Evolutionary conservation across 2,329 filamentous ascomycete genomes (phyloP).

Genomic region (Alternaria conjuncta): DNA sequence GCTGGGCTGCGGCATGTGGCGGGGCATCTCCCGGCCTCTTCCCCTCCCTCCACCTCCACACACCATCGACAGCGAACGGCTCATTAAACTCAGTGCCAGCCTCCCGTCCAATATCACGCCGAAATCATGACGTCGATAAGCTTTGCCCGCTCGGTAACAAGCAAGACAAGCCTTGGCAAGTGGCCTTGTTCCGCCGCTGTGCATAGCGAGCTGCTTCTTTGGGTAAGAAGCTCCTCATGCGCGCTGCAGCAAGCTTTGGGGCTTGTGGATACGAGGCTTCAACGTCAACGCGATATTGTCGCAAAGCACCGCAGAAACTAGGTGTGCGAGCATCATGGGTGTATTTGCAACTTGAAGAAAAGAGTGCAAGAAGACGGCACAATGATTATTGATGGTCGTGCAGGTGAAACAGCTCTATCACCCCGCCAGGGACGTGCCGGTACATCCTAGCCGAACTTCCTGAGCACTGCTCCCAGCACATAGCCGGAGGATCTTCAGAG

Average conservation of each 20-base stretch:
- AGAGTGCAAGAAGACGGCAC: background rate
- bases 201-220: conserved; percentile 23
- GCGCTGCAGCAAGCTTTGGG: background rate
- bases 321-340: background rate
- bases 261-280: background rate
- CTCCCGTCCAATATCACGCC: background rate
- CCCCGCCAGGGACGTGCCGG: conserved; percentile 4
- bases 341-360: background rate
- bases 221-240: conserved; percentile 14
- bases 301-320: background rate
- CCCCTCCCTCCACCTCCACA: conserved; percentile 11
- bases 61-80: background rate
- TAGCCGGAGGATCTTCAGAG: conserved; percentile 15
- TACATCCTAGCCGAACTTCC: background rate
- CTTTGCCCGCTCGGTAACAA: conserved; percentile 18
- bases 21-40: background rate
- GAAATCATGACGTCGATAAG: conserved; percentile 30
- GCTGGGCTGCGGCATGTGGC: background rate
- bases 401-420: background rate
- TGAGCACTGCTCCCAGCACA: conserved; percentile 11
- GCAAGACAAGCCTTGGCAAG: conserved; percentile 12
- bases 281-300: background rate
- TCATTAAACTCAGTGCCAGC: background rate
- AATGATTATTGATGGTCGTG: background rate
- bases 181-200: conserved; percentile 16